Percentiles rank a stretch among this genome's conserved stretches.
Evolutionary conservation across 805 yeast species (phyloP).

Genomic region (Kluyveromyces aestuarii): DNA sequence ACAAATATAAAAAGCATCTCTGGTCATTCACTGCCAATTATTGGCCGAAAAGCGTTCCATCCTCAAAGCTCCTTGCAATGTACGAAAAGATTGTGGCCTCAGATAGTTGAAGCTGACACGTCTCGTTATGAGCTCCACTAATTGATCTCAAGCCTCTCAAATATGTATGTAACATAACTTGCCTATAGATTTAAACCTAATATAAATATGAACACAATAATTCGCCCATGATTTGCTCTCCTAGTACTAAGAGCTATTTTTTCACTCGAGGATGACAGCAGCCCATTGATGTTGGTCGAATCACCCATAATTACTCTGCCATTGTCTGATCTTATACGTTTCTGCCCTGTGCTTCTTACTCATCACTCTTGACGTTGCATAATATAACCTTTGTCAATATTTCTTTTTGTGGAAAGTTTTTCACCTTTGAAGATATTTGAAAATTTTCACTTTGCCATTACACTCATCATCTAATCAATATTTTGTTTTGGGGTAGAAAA

Average conservation of each 20-base stretch:
- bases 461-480: neutral
- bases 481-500: neutral
- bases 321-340: too few relatives aligned
- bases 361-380: neutral
- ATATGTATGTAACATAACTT: neutral
- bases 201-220: too few relatives aligned
- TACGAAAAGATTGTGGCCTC: conserved; percentile 42
- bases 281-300: too few relatives aligned
- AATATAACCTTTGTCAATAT: neutral
- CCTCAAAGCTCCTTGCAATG: conserved; percentile 66
- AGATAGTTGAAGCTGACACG: neutral
- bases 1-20: conserved; percentile 48
- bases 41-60: conserved; percentile 84
- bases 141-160: neutral
- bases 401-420: neutral
- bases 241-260: too few relatives aligned
- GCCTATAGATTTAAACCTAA: neutral
- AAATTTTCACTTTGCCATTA: neutral
- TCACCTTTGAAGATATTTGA: neutral
- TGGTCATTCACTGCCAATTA: conserved; percentile 79
- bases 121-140: neutral
- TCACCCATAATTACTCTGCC: too few relatives aligned
- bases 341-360: neutral
- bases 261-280: too few relatives aligned
- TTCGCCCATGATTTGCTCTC: too few relatives aligned